Base-by-base conservation (phyloP, 306 rosid genomes). In the Glycine soja region DNA sequence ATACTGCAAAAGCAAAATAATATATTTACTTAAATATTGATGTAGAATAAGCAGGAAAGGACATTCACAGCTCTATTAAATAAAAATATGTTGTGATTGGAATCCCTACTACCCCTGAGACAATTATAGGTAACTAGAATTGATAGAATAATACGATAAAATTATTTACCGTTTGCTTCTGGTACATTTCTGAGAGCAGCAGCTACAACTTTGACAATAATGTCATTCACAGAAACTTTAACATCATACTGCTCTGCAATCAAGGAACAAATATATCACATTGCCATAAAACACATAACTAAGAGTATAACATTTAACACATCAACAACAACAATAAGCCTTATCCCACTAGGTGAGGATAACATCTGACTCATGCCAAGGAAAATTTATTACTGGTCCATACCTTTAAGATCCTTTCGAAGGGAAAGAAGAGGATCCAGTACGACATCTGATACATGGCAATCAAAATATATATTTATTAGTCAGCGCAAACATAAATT, bases 171-270 rank as follows among this genome's bases (percentile, higher is more conserved):
- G 38, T 93, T 95, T 63, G 99, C 99, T 84, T 91, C 96, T 1
- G 93, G 93, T 63, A 93, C 94, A 85, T 89, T 93, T 91, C 88
- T 91, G 40, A 95, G 89, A 9, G 99, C 89, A 75, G 92, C 90
- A 63, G 99, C 99, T 73, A 95, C 98, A 68, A 97, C 97, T 91
- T 93, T 95, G 83, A 95, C 89, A 80, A 95, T 87, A 79, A 95
- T 95, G 77, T 95, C 99, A 85, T 95, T 95, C 79, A 93, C 99
- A 3, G 99, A 95, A 91, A 95, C 99, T 84, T 95, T 93, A 76
- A 95, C 94, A 30, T 87, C 89, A 89, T 89, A 91, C 88, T 86
- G 87, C 86, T 95, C 99, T 95, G 97, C 82, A 87, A 70, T 83
- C 63, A 53, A 64, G 62, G 30, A 24, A 74, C 65, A 7, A 84